phyloP scores from a whole-genome alignment of 306 rosid genomes.

The Chamaecrista fasciculata region DNA sequence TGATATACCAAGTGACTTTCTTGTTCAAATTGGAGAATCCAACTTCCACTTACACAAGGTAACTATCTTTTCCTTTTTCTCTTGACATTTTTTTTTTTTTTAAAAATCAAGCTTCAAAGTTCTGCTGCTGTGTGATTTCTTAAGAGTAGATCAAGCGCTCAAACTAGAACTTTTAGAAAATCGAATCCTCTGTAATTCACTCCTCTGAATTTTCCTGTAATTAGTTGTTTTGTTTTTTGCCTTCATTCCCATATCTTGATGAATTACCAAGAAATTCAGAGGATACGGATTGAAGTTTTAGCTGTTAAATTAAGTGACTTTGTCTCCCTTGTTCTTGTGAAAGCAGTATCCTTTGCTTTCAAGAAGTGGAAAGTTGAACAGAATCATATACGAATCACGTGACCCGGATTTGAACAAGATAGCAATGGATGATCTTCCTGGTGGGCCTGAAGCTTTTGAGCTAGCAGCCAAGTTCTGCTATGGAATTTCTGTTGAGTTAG shows the following conservation, averaged over 20 bases:
- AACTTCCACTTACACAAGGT: slow-evolving; percentile 90
- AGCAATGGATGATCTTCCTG: slow-evolving; percentile 78
- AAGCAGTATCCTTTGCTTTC: slow-evolving; percentile 96
- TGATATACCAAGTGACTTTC: slow-evolving; percentile 88
- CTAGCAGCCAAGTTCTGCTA: slow-evolving; percentile 87
- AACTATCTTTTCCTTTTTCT: slow-evolving; percentile 14
- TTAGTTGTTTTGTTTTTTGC: too few relatives aligned
- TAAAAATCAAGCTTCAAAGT: neutral
- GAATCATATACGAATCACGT: slow-evolving; percentile 70
- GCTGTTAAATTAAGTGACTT: slow-evolving; percentile 27
- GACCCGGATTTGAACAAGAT: slow-evolving; percentile 63
- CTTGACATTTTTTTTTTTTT: too few relatives aligned
- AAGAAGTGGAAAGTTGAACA: slow-evolving; percentile 90
- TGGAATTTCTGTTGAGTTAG: slow-evolving; percentile 86
- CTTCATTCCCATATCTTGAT: too few relatives aligned
- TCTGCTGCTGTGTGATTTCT: neutral
- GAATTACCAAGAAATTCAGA: too few relatives aligned
- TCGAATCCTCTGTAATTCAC: too few relatives aligned
- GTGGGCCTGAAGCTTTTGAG: slow-evolving; percentile 83
- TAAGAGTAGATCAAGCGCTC: neutral
- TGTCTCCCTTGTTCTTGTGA: slow-evolving; percentile 7
- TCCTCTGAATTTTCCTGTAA: too few relatives aligned
- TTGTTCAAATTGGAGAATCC: slow-evolving; percentile 68
- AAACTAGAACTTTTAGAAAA: too few relatives aligned
- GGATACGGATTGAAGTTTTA: neutral